A percentile compares a stretch with the other conserved stretches of the same genome.
Conservation (phyloP, 139 green algal species). For the Asterochloris sp. region DNA sequence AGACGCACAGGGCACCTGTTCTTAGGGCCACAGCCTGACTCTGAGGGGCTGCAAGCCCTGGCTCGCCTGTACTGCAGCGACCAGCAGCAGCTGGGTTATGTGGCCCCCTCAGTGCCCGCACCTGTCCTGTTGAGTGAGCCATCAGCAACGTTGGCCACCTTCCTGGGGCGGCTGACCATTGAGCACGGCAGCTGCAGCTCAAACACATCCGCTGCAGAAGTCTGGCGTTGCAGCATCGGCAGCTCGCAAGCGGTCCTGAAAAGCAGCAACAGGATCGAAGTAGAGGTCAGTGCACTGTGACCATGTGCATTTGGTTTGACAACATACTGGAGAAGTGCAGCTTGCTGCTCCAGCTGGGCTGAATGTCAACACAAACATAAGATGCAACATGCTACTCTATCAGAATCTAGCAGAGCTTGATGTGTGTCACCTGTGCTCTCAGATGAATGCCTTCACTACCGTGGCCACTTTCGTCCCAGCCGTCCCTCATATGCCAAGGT, state of each 20-base stretch:
- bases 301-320: too few relatives aligned
- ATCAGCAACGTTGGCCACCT: not conserved
- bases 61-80: slow-evolving; percentile 2
- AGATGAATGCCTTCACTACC: too few relatives aligned
- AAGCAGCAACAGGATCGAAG: not conserved
- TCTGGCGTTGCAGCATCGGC: slow-evolving; percentile 1
- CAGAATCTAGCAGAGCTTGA: too few relatives aligned
- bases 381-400: too few relatives aligned
- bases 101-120: not conserved
- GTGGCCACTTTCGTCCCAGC: too few relatives aligned
- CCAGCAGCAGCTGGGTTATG: slow-evolving; percentile 3
- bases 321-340: too few relatives aligned
- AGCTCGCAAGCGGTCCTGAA: not conserved
- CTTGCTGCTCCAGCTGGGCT: too few relatives aligned
- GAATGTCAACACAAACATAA: too few relatives aligned
- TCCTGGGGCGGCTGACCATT: not conserved
- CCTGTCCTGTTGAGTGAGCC: too few relatives aligned
- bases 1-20: slow-evolving; percentile 1
- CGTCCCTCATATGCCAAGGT: too few relatives aligned
- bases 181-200: not conserved
- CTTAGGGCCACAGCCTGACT: not conserved
- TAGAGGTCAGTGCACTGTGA: not conserved
- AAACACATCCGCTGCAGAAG: slow-evolving; percentile 2
- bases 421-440: too few relatives aligned
- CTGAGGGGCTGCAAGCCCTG: not conserved